phyloP scores from a whole-genome alignment of 2,329 filamentous ascomycete genomes.

The Diaporthe destruens region DNA sequence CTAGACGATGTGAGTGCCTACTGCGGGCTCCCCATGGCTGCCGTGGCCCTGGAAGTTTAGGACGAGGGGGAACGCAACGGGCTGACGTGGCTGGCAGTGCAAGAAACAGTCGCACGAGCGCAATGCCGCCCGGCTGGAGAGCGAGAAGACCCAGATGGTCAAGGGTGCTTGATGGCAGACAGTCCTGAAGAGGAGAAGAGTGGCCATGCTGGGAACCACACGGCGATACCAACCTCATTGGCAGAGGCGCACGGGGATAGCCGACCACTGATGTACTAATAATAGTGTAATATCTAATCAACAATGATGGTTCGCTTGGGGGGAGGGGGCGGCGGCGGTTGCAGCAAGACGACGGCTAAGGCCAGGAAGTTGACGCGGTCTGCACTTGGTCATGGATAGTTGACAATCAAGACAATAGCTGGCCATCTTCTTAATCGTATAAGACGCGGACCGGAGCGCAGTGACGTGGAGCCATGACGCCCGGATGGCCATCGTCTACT shows the following conservation, averaged over 20 bases:
- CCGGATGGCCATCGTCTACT: too few relatives aligned
- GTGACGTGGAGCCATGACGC: not conserved
- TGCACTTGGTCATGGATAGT: not conserved
- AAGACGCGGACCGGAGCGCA: not conserved
- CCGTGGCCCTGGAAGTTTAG: slow-evolving; percentile 29
- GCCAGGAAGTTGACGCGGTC: too few relatives aligned
- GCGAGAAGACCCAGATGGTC: slow-evolving; percentile 93
- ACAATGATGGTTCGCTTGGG: not conserved
- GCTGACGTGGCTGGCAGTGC: slow-evolving; percentile 65
- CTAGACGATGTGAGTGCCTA: slow-evolving; percentile 81
- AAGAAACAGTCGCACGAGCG: slow-evolving; percentile 96
- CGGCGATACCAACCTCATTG: not conserved
- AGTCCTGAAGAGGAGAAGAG: not conserved
- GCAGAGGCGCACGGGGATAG: too few relatives aligned
- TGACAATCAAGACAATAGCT: not conserved
- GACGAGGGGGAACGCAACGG: slow-evolving; percentile 43
- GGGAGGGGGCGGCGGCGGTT: too few relatives aligned
- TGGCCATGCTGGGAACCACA: too few relatives aligned
- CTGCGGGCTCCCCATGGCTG: slow-evolving; percentile 36
- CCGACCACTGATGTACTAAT: too few relatives aligned
- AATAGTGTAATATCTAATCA: not conserved
- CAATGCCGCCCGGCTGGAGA: slow-evolving; percentile 91
- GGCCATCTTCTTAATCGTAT: too few relatives aligned
- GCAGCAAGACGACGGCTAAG: too few relatives aligned
- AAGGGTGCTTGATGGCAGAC: slow-evolving; percentile 78